These are phyloP conservation scores for Pyrenophora graminea DNA, from an alignment of 2,329 filamentous ascomycete genomes.

Conservation along the genomic window DNA sequence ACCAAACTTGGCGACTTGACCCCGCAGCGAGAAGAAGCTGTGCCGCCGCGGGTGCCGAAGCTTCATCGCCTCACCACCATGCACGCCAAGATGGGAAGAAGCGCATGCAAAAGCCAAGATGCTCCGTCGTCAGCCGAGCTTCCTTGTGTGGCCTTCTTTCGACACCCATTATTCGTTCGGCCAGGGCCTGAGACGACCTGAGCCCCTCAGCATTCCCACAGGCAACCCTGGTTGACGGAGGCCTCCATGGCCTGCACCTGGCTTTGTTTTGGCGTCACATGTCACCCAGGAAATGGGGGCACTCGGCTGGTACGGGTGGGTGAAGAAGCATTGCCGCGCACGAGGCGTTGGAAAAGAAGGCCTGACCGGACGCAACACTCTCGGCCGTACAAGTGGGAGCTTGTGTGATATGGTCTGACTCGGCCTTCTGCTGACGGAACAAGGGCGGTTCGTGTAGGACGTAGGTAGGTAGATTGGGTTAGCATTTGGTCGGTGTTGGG, in stretches of 20 bases:
- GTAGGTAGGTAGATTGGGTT: background rate
- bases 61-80: slow-evolving; percentile 12
- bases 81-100: slow-evolving; percentile 22
- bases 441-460: background rate
- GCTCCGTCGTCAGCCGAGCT: slow-evolving; percentile 35
- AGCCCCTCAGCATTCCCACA: background rate
- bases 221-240: background rate
- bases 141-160: slow-evolving; percentile 41
- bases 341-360: background rate
- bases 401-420: slow-evolving; percentile 5
- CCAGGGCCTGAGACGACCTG: background rate
- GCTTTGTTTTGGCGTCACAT: background rate
- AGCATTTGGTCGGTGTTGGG: background rate
- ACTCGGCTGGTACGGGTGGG: slow-evolving; percentile 5
- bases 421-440: slow-evolving; percentile 1
- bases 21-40: slow-evolving; percentile 16
- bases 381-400: slow-evolving; percentile 3
- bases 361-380: slow-evolving; percentile 1
- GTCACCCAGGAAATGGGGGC: background rate
- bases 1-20: slow-evolving; percentile 32
- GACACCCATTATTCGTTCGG: slow-evolving; percentile 23
- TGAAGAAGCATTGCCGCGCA: slow-evolving; percentile 1
- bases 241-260: background rate
- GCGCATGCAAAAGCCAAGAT: slow-evolving; percentile 12
- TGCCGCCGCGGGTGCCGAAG: slow-evolving; percentile 20